Evolutionary conservation across 345 rosid species (phyloP).

Genomic region (Lepidium aucheri): DNA sequence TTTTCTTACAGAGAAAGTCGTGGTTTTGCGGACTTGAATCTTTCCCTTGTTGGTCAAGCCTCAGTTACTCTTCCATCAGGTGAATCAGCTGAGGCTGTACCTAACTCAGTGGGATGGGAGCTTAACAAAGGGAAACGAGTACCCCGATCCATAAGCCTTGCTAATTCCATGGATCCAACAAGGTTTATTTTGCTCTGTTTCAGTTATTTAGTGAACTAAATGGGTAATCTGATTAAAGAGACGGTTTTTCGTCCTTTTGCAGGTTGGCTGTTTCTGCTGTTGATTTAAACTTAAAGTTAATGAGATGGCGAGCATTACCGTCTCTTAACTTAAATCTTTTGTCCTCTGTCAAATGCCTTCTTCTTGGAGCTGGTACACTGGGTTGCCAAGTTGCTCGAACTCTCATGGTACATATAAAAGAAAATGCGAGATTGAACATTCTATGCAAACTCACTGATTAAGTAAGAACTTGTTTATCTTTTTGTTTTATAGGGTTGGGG

Average conservation of each 20-base stretch:
- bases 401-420: constrained; percentile 59
- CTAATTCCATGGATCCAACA: constrained; percentile 89
- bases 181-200: constrained; percentile 33
- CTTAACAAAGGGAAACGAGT: constrained; percentile 51
- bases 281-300: constrained; percentile 88
- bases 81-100: constrained; percentile 41
- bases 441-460: neutral
- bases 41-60: constrained; percentile 85
- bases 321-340: constrained; percentile 66
- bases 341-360: constrained; percentile 81
- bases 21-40: constrained; percentile 74
- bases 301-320: constrained; percentile 97
- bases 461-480: constrained; percentile 2
- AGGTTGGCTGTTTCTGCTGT: constrained; percentile 91
- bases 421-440: neutral
- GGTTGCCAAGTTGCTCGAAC: constrained; percentile 97
- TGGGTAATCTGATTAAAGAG: constrained; percentile 4
- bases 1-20: constrained; percentile 87
- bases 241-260: constrained; percentile 4
- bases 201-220: neutral
- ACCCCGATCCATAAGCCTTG: constrained; percentile 66
- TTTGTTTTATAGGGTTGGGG: constrained; percentile 73
- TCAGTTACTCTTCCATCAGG: constrained; percentile 50
- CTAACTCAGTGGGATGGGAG: constrained; percentile 92
- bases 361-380: constrained; percentile 93